Conservation (phyloP, 331 rosid species). For the Pyrus hybrid region DNA sequence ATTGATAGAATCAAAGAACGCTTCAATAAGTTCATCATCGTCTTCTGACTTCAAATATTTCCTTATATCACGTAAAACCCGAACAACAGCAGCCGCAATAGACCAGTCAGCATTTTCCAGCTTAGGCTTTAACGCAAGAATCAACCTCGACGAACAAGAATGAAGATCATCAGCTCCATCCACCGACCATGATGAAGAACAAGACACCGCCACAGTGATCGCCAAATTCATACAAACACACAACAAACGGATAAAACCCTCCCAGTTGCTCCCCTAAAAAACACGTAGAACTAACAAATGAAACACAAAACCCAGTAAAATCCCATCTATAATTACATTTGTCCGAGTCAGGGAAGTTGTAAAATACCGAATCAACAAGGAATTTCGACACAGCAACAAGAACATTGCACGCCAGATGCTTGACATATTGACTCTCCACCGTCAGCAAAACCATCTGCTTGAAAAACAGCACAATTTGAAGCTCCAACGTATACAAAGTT, state of each 20-base stretch:
- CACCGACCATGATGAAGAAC: slow-evolving; percentile 6
- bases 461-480: slow-evolving; percentile 6
- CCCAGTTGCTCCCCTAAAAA: slow-evolving; percentile 64
- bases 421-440: slow-evolving; percentile 51
- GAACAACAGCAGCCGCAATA: slow-evolving; percentile 41
- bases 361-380: slow-evolving; percentile 37
- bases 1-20: slow-evolving; percentile 43
- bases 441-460: slow-evolving; percentile 51
- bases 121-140: slow-evolving; percentile 21
- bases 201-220: slow-evolving; percentile 14
- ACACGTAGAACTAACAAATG: neutral
- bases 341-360: neutral
- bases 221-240: slow-evolving; percentile 40
- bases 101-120: slow-evolving; percentile 50
- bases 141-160: slow-evolving; percentile 19
- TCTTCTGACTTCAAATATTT: slow-evolving; percentile 48
- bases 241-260: slow-evolving; percentile 33
- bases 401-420: slow-evolving; percentile 61
- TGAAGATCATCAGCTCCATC: slow-evolving; percentile 24
- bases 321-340: neutral
- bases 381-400: slow-evolving; percentile 44
- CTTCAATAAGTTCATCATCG: slow-evolving; percentile 35
- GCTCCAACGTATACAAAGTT: neutral
- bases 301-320: neutral
- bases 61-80: slow-evolving; percentile 42